Base-by-base conservation (phyloP, 805 yeast species). In the Ogataea polymorpha region DNA sequence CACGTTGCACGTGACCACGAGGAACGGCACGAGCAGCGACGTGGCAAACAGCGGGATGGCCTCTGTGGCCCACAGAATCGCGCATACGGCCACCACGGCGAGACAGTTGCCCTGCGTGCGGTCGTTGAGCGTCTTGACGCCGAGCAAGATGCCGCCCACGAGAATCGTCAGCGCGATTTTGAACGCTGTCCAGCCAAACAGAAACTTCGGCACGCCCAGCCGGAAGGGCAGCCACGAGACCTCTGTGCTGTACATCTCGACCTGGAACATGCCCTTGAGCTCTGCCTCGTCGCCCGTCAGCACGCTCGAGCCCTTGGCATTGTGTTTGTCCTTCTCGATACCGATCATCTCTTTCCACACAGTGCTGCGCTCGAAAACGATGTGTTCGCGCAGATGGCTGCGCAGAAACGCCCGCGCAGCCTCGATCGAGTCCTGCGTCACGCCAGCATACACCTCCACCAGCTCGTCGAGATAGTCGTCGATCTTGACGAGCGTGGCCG, bases 101-200 rank as follows among this genome's bases (percentile, higher is more conserved):
- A 82, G 72, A 60, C 84, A 77, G 53, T 82, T 73, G 51, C 72
- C 75, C 56, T 82, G 79, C 4, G 74, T 78, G 27, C 66, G 65
- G 54, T 80, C 86, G 46, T 79, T 74, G 46, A 82, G 74, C 0
- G 87, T 80, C 46, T 77, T 72, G 28, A 81, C 77, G 41, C 75
- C 73, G 38, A 81, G 57, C 25, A 82, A 62, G 10, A 80, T 51
- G 26, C 74, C 72, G 14, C 83, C 80, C n/a, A 72, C 68, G 9
- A 71, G 55, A 32, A 76, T 66, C 33, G 77, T 75, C 21, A 77
- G 48, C 2, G 63, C 58, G 37, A 79, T 56, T 48, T 79, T 79
- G 36, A 71, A 58, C 8, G 77, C 64, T 46, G 72, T 77, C 61
- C 69, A 53, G 6, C 76, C 66, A 41, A 73, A 61, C 23, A 77